These are phyloP conservation scores for Fraxinus sp. DNA, from an alignment of 305 asterid genomes.

Conservation along the genomic window DNA sequence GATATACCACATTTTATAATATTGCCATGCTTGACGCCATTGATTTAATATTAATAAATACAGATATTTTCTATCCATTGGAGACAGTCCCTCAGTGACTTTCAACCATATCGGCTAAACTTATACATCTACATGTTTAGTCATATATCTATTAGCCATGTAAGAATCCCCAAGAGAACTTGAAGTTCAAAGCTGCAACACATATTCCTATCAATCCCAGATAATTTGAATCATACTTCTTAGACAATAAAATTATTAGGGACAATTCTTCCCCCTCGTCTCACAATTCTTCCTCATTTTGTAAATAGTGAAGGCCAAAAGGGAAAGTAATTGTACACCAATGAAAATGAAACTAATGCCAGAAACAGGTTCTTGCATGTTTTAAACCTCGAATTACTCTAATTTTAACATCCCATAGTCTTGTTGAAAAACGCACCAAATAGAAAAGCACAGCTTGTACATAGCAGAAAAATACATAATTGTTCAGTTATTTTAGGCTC, in stretches of 20 bases:
- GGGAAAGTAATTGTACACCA: neutral
- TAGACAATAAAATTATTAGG: neutral
- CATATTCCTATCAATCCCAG: neutral
- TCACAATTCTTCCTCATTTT: neutral
- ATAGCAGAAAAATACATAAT: neutral
- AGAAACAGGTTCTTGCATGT: neutral
- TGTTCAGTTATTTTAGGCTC: neutral
- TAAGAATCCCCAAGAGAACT: neutral
- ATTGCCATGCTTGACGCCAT: neutral
- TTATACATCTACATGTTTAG: neutral
- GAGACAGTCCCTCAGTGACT: no score
- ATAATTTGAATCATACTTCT: neutral
- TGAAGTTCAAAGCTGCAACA: neutral
- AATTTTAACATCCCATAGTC: neutral
- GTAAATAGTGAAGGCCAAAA: neutral
- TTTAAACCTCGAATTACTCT: constrained; percentile 4
- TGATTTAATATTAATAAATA: neutral
- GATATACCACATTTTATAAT: neutral
- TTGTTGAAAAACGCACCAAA: neutral
- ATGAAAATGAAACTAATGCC: constrained; percentile 7
- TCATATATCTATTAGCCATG: neutral
- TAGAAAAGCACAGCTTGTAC: neutral
- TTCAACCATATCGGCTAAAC: no score
- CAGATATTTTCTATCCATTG: neutral
- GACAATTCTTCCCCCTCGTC: neutral